These are phyloP conservation scores for Echinosophora koreensis DNA, from an alignment of 306 rosid genomes.

Conservation along the genomic window DNA sequence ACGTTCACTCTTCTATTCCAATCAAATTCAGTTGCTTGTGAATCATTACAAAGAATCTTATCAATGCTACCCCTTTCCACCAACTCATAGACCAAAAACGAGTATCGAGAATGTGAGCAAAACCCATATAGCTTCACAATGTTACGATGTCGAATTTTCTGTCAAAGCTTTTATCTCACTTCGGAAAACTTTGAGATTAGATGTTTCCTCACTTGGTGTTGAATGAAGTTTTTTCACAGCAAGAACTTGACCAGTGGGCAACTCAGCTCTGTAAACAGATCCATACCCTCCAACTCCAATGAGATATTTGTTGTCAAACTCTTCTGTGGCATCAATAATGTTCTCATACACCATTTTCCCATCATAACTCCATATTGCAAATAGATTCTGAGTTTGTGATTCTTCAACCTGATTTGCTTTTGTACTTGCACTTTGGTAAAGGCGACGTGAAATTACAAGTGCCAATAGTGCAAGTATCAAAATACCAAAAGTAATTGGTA, in stretches of 20 bases:
- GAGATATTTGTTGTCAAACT: constrained; percentile 8
- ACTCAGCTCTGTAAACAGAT: constrained; percentile 33
- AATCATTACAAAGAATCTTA: constrained; percentile 22
- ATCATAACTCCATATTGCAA: constrained; percentile 41
- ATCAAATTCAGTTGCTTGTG: constrained; percentile 14
- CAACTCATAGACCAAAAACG: constrained; percentile 36
- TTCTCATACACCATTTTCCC: constrained; percentile 25
- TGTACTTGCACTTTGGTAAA: background rate
- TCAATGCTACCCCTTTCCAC: constrained; percentile 30
- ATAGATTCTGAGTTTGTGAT: background rate
- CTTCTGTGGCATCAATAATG: constrained; percentile 34
- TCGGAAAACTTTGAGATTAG: background rate
- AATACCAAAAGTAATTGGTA: constrained; percentile 2
- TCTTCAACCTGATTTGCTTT: background rate
- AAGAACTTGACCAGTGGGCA: constrained; percentile 20
- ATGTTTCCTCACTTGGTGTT: background rate
- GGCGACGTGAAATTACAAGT: background rate
- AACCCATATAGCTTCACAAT: constrained; percentile 31
- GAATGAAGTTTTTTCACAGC: constrained; percentile 45
- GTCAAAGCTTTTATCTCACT: constrained; percentile 37
- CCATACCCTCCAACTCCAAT: constrained; percentile 29
- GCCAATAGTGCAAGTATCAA: background rate
- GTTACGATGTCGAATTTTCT: constrained; percentile 39
- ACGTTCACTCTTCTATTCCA: constrained; percentile 29
- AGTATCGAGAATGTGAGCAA: constrained; percentile 11